Base-by-base conservation (phyloP, 2,329 filamentous ascomycete species). In the Biscogniauxia sp. region DNA sequence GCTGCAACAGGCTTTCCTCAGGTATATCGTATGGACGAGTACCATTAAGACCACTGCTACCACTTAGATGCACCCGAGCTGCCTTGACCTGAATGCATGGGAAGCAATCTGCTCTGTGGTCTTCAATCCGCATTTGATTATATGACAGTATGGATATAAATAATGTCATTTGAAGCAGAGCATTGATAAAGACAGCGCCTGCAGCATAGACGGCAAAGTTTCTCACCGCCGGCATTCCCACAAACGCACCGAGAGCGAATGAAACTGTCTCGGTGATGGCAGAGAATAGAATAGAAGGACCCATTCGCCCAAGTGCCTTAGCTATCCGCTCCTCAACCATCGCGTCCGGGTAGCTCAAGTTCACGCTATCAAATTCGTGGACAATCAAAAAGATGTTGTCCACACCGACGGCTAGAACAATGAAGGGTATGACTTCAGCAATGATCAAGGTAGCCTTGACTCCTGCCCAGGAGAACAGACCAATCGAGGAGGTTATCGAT, bases 301-400 rank as follows among this genome's bases (percentile, higher is more conserved):
- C 95, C 88, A 99, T 99, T 57, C 95, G 88, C 20, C 95, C 94
- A n/a, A 98, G 81, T 2, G 95, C 91, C 70, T 90, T 89, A 5
- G 92, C 90, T 58, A 98, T 88, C 25, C 95, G 86, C 70, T 93
- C 88, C 67, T 96, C 90, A 2, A 99, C 89, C 74, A 90, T 84
- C 64, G 93, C 90, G 70, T 98, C 93, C 0, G 93, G 92, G 70
- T 97, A 91, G 74, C 90, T 96, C 68, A 93, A 79, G 70, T 99
- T 99, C 73, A 97, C 91, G 28, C 95, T 86, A 73, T 99, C 95
- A 61, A 99, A 96, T 76, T 99, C 95, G 76, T 99, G 95, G 0
- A 99, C 95, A 61, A 99, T 97, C 59, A 99, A 80, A 78, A 99
- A 99, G 70, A 99, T 98, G 72, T 99, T 99, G 82, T 99, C 95